phyloP scores from a whole-genome alignment of 2,329 filamentous ascomycete genomes.

The Botryotinia narcissicola region DNA sequence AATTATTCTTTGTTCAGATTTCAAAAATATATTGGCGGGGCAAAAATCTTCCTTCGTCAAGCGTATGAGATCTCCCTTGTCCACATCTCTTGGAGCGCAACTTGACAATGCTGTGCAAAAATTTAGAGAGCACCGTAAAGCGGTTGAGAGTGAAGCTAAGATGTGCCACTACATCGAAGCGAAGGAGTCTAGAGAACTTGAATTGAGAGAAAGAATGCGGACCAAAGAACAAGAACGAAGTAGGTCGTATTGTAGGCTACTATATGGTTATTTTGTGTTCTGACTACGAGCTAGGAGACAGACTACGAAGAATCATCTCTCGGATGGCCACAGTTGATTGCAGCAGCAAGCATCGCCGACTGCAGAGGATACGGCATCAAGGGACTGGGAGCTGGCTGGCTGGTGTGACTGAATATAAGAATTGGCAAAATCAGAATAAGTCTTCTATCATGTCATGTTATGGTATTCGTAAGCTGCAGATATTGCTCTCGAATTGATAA shows the following conservation, averaged over 20 bases:
- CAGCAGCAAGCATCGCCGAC: neutral
- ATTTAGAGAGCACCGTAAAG: neutral
- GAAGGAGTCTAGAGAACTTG: neutral
- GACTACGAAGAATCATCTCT: neutral
- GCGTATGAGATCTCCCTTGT: neutral
- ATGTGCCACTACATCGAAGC: neutral
- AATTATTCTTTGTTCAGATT: neutral
- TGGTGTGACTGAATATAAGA: neutral
- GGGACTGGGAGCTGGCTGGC: neutral
- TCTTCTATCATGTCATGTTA: neutral
- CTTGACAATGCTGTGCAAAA: slow-evolving; percentile 1
- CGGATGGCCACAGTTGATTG: neutral
- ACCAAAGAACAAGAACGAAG: neutral
- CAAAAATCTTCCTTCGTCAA: neutral
- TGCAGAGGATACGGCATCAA: neutral
- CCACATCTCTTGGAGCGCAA: neutral
- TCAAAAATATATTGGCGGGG: neutral
- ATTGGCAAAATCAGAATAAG: neutral
- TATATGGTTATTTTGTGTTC: neutral
- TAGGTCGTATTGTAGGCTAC: neutral
- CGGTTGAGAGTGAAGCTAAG: neutral
- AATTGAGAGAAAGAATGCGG: neutral
- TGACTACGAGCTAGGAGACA: neutral
- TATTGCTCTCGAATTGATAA: neutral
- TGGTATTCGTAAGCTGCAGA: slow-evolving; percentile 2